Evolutionary conservation across 208 protist genomes (phyloP).

Genomic region (Crithidia fasciculata): DNA sequence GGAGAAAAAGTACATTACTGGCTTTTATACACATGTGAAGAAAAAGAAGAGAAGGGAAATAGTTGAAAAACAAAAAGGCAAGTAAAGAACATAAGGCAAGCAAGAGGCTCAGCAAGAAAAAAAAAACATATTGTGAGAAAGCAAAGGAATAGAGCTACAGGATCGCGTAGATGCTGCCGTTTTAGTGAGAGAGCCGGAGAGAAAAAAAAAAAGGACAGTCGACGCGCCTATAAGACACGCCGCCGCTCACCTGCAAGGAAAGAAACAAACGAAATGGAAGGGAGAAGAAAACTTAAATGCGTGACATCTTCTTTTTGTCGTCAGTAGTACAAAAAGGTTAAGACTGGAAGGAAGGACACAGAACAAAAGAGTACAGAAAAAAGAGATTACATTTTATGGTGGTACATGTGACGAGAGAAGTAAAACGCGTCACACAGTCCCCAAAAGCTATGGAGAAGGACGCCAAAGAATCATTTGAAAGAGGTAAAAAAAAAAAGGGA

Average conservation of each 20-base stretch:
- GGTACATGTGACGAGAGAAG: too few relatives aligned
- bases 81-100: not conserved
- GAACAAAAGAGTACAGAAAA: too few relatives aligned
- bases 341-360: too few relatives aligned
- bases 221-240: too few relatives aligned
- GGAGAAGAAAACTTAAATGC: not conserved
- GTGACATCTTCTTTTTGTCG: not conserved
- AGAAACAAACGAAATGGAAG: slow-evolving; percentile 11
- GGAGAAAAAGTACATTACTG: not conserved
- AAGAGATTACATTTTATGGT: too few relatives aligned
- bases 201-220: not conserved
- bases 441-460: too few relatives aligned
- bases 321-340: not conserved
- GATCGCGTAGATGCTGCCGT: too few relatives aligned
- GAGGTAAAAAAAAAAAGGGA: not conserved
- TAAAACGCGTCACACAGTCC: too few relatives aligned
- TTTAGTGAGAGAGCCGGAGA: not conserved
- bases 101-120: not conserved
- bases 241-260: not conserved
- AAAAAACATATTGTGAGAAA: not conserved
- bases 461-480: too few relatives aligned
- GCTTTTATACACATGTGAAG: too few relatives aligned
- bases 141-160: not conserved
- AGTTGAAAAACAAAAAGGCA: not conserved
- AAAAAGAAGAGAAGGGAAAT: slow-evolving; percentile 6